Evolutionary conservation across 116 monocot genomes (phyloP).

Genomic region (Papilionanthe hybrid): DNA sequence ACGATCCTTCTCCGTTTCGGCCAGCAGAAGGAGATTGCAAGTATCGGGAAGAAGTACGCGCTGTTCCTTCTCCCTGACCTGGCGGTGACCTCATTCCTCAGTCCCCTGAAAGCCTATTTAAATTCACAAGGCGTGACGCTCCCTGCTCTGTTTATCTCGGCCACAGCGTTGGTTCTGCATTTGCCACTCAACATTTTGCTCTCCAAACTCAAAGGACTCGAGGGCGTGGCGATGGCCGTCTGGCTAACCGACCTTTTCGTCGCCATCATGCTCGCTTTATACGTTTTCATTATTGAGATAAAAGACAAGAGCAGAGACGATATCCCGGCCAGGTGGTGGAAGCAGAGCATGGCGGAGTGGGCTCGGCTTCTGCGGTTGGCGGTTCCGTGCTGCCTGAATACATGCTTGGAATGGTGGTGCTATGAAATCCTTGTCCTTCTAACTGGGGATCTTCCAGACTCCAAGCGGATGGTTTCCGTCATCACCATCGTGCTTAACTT

Average conservation of each 20-base stretch:
- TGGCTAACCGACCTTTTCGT: conserved; percentile 63
- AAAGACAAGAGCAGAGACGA: conserved; percentile 4
- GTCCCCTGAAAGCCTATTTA: conserved; percentile 75
- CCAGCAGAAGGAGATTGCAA: conserved; percentile 49
- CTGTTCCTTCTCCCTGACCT: conserved; percentile 66
- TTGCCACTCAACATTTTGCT: conserved; percentile 51
- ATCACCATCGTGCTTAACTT: conserved; percentile 81
- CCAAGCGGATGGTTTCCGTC: conserved; percentile 40
- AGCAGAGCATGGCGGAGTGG: conserved; percentile 43
- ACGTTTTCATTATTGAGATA: conserved; percentile 34
- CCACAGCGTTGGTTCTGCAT: conserved; percentile 49
- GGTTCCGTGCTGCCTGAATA: conserved; percentile 70
- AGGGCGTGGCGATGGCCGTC: conserved; percentile 63
- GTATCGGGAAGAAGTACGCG: conserved; percentile 44
- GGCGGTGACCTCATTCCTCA: conserved; percentile 55
- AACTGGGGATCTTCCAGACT: conserved; percentile 51
- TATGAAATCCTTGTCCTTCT: conserved; percentile 81
- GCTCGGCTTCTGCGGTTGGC: conserved; percentile 39
- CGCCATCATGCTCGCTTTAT: conserved; percentile 38
- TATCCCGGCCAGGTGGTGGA: conserved; percentile 19
- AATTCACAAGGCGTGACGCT: conserved; percentile 74
- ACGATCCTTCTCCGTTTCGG: conserved; percentile 50
- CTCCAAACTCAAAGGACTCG: conserved; percentile 33
- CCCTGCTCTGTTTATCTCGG: conserved; percentile 60
- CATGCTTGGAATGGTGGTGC: conserved; percentile 98